These are phyloP conservation scores for Trametes elegans DNA, from an alignment of 768 basidiomycete genomes.

Conservation along the genomic window DNA sequence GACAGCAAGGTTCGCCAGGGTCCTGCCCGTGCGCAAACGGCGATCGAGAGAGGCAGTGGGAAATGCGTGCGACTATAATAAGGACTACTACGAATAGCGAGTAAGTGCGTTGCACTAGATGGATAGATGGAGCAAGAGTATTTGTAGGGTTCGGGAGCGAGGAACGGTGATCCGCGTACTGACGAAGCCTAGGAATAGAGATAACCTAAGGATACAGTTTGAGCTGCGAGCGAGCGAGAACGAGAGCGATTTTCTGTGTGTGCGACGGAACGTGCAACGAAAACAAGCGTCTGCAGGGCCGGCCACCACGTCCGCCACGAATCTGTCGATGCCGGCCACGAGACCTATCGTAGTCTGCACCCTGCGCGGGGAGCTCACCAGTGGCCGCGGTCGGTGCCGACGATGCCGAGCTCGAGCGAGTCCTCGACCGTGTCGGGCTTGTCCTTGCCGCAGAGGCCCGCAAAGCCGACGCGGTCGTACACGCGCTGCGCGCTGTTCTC, in stretches of 20 bases:
- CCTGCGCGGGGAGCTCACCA: slow-evolving; percentile 37
- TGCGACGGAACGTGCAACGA: not conserved
- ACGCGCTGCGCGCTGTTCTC: slow-evolving; percentile 50
- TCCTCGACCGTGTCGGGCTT: slow-evolving; percentile 43
- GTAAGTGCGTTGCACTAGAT: too few species aligned
- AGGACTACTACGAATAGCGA: slow-evolving; percentile 2
- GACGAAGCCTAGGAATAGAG: slow-evolving; percentile 6
- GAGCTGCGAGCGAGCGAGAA: not conserved
- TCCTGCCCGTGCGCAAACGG: too few species aligned
- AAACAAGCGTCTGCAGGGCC: slow-evolving; percentile 1
- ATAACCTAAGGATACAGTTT: slow-evolving; percentile 23
- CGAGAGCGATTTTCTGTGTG: not conserved
- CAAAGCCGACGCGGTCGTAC: slow-evolving; percentile 54
- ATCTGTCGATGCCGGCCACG: not conserved
- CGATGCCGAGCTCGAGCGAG: slow-evolving; percentile 54
- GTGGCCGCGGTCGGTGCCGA: slow-evolving; percentile 46
- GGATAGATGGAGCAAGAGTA: not conserved
- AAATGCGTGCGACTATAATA: not conserved
- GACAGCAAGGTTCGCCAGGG: too few species aligned
- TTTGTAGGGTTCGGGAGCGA: not conserved
- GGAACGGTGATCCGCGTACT: slow-evolving; percentile 6
- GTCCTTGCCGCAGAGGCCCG: slow-evolving; percentile 41
- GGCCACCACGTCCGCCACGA: not conserved
- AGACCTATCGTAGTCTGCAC: not conserved
- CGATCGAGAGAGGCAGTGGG: not conserved